A percentile compares a stretch with the other conserved stretches of the same genome.
phyloP scores from a whole-genome alignment of 2,329 filamentous ascomycete species.

The Dactylonectria estremocensis region DNA sequence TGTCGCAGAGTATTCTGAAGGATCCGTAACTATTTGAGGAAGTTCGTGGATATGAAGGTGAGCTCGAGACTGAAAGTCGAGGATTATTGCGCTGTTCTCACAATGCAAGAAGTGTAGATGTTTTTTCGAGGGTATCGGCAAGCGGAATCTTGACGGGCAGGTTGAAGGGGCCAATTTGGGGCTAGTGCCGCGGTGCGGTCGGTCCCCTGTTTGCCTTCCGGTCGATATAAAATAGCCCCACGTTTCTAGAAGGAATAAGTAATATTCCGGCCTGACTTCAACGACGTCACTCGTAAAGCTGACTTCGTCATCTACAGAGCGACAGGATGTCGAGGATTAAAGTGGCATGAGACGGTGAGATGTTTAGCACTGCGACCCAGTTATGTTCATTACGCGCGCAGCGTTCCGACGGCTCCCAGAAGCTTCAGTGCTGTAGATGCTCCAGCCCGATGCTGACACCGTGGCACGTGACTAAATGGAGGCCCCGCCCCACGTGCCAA shows the following conservation, averaged over 20 bases:
- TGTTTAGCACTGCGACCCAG: background rate
- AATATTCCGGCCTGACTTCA: conserved; percentile 42
- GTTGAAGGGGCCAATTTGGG: conserved; percentile 53
- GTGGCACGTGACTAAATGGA: conserved; percentile 38
- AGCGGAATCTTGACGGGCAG: conserved; percentile 55
- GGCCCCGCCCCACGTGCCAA: conserved; percentile 45
- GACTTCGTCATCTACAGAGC: background rate
- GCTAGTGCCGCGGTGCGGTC: conserved; percentile 50
- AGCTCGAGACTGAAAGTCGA: conserved; percentile 25
- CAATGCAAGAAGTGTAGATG: conserved; percentile 47
- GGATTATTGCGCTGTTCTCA: conserved; percentile 31
- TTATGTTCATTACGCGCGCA: background rate
- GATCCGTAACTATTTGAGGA: conserved; percentile 2
- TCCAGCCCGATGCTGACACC: conserved; percentile 14
- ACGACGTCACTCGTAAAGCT: conserved; percentile 42
- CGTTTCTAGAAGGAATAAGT: conserved; percentile 44
- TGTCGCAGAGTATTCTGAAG: conserved; percentile 23
- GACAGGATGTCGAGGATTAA: background rate
- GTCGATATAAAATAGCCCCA: conserved; percentile 36
- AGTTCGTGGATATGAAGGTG: conserved; percentile 15
- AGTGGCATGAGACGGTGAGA: background rate
- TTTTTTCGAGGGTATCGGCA: conserved; percentile 52
- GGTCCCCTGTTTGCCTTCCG: conserved; percentile 40
- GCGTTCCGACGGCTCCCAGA: background rate
- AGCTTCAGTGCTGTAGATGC: background rate